Evolutionary conservation across 73 alveolate genomes (phyloP).

Genomic region (Paramecium sexaurelia): DNA sequence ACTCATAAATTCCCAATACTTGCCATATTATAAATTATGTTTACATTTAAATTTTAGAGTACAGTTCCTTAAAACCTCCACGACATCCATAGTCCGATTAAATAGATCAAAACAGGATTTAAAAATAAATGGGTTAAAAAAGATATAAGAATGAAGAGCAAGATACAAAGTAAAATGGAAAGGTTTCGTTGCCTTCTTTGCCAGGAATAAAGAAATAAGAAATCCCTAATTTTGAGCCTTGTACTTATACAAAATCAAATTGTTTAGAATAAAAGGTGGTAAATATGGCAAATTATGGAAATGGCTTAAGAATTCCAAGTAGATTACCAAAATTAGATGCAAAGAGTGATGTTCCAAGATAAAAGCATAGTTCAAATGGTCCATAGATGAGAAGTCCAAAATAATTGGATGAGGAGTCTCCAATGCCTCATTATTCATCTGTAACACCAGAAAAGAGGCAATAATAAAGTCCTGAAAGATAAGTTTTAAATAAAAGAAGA

Average conservation of each 20-base stretch:
- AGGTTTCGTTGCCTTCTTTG: background rate
- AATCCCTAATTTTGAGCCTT: background rate
- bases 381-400: constrained; percentile 24
- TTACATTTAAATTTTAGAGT: constrained; percentile 13
- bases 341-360: constrained; percentile 32
- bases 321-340: constrained; percentile 38
- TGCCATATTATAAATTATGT: background rate
- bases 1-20: background rate
- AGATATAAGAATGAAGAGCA: constrained; percentile 31
- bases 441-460: constrained; percentile 36
- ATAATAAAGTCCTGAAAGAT: constrained; percentile 18
- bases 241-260: background rate
- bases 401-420: background rate
- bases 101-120: background rate
- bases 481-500: background rate
- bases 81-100: constrained; percentile 35
- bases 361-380: constrained; percentile 45
- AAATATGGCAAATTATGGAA: constrained; percentile 31
- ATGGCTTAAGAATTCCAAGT: constrained; percentile 24
- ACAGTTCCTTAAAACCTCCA: constrained; percentile 36
- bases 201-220: constrained; percentile 37
- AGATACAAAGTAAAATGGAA: constrained; percentile 9
- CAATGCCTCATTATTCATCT: background rate
- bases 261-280: background rate
- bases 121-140: background rate